A percentile compares a stretch with the other conserved stretches of the same genome.
Evolutionary conservation across 2,329 filamentous ascomycete species (phyloP).

Genomic region (Colletotrichum chlorophyti): DNA sequence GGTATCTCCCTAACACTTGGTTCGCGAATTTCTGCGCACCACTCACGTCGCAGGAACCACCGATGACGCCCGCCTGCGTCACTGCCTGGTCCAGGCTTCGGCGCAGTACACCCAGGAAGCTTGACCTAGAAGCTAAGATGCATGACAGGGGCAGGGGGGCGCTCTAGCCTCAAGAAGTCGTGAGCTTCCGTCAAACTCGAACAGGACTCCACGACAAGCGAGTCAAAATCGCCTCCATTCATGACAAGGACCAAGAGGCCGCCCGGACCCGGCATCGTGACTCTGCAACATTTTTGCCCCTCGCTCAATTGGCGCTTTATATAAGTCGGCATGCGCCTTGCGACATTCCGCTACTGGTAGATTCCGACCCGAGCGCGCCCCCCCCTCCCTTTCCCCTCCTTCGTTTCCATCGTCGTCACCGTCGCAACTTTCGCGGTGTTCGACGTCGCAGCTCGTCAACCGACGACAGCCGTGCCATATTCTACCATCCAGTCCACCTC

Average conservation of each 20-base stretch:
- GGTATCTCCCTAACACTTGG: constrained; percentile 20
- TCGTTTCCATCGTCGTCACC: too few species aligned
- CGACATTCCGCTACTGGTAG: neutral
- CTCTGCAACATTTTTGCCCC: neutral
- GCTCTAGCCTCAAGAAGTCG: constrained; percentile 1
- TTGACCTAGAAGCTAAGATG: constrained; percentile 30
- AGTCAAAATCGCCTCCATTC: constrained; percentile 25
- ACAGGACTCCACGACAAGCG: constrained; percentile 25
- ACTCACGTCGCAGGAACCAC: constrained; percentile 12
- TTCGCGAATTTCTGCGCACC: constrained; percentile 10
- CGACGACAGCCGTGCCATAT: neutral
- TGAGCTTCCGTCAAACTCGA: constrained; percentile 19
- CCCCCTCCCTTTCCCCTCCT: neutral
- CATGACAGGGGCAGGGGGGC: constrained; percentile 21
- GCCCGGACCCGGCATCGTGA: constrained; percentile 17
- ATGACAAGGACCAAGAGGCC: constrained; percentile 21
- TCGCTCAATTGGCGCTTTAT: neutral
- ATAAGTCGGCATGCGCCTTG: constrained; percentile 7
- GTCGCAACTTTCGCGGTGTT: constrained; percentile 11
- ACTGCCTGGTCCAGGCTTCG: constrained; percentile 9
- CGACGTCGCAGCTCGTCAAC: constrained; percentile 2
- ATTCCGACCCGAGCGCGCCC: constrained; percentile 1
- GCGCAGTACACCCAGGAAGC: constrained; percentile 26
- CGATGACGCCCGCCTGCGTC: constrained; percentile 28
- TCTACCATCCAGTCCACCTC: neutral